Conservation (phyloP, 1,284 basidiomycete genomes). For the Takashimella koratensis region DNA sequence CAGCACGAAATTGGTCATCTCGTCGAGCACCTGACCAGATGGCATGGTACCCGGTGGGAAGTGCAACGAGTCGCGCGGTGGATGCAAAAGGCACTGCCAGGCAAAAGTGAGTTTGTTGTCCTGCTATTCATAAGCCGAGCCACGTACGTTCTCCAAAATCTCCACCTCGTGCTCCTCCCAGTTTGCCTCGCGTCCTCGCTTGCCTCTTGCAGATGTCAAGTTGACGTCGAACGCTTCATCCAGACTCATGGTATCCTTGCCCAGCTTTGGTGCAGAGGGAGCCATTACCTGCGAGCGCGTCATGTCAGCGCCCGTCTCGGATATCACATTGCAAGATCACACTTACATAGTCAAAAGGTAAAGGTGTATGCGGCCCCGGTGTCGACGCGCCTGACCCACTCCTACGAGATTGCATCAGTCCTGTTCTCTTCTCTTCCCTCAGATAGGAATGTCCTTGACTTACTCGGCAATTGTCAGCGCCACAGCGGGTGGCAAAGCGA, state of each 20-base stretch:
- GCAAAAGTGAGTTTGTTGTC: background rate
- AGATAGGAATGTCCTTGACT: too few species aligned
- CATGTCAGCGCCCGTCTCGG: background rate
- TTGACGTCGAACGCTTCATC: background rate
- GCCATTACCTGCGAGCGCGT: background rate
- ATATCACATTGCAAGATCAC: background rate
- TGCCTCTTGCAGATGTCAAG: constrained; percentile 6
- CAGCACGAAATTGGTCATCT: constrained; percentile 39
- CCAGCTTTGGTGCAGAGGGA: background rate
- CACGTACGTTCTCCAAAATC: constrained; percentile 33
- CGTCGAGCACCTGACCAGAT: constrained; percentile 38
- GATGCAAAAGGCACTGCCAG: constrained; percentile 27
- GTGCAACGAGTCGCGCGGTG: constrained; percentile 30
- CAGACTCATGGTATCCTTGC: background rate
- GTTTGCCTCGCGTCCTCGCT: constrained; percentile 14
- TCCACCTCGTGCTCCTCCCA: constrained; percentile 41
- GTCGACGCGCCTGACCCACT: background rate
- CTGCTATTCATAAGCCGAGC: too few species aligned
- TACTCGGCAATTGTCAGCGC: background rate
- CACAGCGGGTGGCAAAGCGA: background rate
- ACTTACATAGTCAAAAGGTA: background rate
- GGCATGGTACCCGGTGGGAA: constrained; percentile 46
- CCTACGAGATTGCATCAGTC: background rate
- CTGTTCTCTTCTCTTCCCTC: too few species aligned
- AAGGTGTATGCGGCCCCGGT: background rate